Base-by-base conservation (phyloP, 2,329 filamentous ascomycete species). In the Didymella keratinophila region DNA sequence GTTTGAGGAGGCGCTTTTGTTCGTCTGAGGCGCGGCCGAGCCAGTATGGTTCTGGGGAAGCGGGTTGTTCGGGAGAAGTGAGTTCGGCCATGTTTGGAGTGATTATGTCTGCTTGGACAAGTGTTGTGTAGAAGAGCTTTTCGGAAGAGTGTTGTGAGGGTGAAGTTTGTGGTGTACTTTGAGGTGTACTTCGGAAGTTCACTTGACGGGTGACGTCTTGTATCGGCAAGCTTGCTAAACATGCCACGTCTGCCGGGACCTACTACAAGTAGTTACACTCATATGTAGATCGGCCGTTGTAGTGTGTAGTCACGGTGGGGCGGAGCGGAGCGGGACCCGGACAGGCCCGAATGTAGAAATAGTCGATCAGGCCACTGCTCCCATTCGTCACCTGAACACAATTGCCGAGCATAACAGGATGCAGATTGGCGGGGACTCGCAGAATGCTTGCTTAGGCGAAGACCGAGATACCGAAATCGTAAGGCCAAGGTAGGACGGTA, bases 1-100 rank as follows among this genome's bases (percentile, higher is more conserved):
- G 71, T 34, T 65, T 68, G 6, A 65, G 55, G 6, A 74, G 64
- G 1, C 70, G 70, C 39, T 71, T 64, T 53, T 71, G 68, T 46
- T 74, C 71, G 12, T 56, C 61, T 10, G 70, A 64, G 11, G 64
- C 64, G 34, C 68, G 61, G 14, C 63, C 69, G 2, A 74, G 67
- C 70, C 68, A 72, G 56, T 74, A 72, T 11, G 68, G 70, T 52
- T 72, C 67, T 50, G 39, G 8, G 16, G 32, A n/a, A 8, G 32
- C 16, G 32, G 5, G 20, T 46, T 21, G 6, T 8, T 16, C 14
- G 11, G 27, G 20, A 21, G 49, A 28, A 11, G 52, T 44, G 10
- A 8, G 3, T 32, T 44, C n/a, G 14, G 52, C 18, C 42, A 55
- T 43, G 21, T 11, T 43, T 3, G 30, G 12, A 2, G 11, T 32